phyloP scores from a whole-genome alignment of 1,284 basidiomycete genomes.

The Polyporus tsugae region DNA sequence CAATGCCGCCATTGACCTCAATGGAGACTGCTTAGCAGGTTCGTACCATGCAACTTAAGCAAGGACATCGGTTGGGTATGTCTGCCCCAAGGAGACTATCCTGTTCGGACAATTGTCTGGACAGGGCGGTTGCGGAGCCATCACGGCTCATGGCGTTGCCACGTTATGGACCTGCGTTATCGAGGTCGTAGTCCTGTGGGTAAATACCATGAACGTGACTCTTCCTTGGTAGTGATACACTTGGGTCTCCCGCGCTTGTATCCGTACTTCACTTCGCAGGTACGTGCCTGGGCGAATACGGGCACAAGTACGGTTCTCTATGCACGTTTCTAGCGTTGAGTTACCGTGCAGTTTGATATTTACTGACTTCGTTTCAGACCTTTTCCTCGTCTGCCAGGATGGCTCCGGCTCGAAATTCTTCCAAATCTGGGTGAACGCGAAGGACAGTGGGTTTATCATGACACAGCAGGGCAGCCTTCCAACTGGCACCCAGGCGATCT shows the following conservation, averaged over 20 bases:
- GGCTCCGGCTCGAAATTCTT: constrained; percentile 65
- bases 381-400: constrained; percentile 90
- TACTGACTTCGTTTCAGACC: constrained; percentile 56
- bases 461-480: constrained; percentile 79
- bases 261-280: too few species aligned
- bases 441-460: constrained; percentile 77
- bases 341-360: not conserved
- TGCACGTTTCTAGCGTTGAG: not conserved
- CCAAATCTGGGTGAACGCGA: constrained; percentile 94
- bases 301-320: not conserved
- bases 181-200: too few species aligned
- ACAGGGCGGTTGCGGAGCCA: too few species aligned
- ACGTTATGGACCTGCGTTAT: too few species aligned
- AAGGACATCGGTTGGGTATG: not conserved
- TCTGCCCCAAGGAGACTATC: too few species aligned
- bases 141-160: too few species aligned
- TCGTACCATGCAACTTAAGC: constrained; percentile 28
- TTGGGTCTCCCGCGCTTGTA: too few species aligned
- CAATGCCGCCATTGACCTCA: constrained; percentile 94
- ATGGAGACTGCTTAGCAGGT: constrained; percentile 97
- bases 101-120: too few species aligned
- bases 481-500: constrained; percentile 78
- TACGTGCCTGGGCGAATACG: not conserved
- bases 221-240: too few species aligned
- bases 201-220: too few species aligned